Evolutionary conservation across 192 early-diverging fungal genomes (phyloP).

Genomic region (Lobosporangium transversale): DNA sequence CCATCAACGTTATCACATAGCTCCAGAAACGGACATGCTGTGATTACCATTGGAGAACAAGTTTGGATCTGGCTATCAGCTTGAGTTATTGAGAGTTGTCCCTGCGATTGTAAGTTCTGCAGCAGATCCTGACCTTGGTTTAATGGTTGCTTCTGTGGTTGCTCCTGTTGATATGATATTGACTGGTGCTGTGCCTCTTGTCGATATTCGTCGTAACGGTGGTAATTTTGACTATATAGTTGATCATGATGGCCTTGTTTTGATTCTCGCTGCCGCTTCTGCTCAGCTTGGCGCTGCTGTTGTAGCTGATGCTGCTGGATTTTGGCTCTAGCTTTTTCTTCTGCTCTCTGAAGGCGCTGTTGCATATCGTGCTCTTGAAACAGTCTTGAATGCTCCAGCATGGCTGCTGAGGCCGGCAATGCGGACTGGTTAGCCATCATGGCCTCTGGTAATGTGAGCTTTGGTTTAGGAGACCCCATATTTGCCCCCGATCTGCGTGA

Average conservation of each 20-base stretch:
- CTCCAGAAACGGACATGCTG: conserved; percentile 36
- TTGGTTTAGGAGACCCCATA: background rate
- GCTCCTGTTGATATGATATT: background rate
- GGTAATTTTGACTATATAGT: background rate
- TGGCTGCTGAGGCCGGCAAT: conserved; percentile 36
- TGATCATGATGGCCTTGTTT: background rate
- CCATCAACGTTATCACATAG: background rate
- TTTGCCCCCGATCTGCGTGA: background rate
- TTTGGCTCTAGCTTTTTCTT: conserved; percentile 5
- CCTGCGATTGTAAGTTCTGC: background rate
- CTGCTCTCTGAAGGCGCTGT: conserved; percentile 1
- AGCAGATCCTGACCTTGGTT: background rate
- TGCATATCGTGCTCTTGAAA: conserved; percentile 12
- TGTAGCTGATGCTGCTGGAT: background rate
- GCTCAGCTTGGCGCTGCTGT: background rate
- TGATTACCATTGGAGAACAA: background rate
- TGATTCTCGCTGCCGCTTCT: background rate
- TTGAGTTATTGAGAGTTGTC: background rate
- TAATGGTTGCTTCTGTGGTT: background rate
- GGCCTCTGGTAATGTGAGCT: conserved; percentile 19
- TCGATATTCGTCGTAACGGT: background rate
- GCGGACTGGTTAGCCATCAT: conserved; percentile 26
- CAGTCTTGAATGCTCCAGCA: conserved; percentile 9
- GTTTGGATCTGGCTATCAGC: background rate
- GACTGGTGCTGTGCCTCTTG: conserved; percentile 1